phyloP scores from a whole-genome alignment of 2,329 filamentous ascomycete species.

The Neocatenulostroma microsporum region DNA sequence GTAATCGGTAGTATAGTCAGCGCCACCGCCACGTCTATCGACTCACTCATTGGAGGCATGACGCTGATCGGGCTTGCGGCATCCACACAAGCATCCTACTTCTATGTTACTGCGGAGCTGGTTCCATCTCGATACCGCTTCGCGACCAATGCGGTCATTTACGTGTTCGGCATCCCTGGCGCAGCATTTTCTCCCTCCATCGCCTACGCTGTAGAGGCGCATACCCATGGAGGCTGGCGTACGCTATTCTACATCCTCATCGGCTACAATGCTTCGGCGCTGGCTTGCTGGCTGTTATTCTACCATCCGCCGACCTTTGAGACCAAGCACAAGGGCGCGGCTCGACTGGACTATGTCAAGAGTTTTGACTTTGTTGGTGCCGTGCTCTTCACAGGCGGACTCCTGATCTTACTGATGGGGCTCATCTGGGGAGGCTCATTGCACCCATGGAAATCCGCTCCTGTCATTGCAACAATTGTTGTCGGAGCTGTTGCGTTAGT shows the following conservation, averaged over 20 bases:
- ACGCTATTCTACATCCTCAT: constrained; percentile 23
- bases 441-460: constrained; percentile 23
- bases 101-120: constrained; percentile 32
- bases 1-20: constrained; percentile 32
- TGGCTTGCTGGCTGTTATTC: constrained; percentile 26
- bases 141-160: no score
- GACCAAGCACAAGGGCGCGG: no score
- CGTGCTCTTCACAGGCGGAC: constrained; percentile 18
- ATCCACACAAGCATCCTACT: constrained; percentile 33
- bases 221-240: no score
- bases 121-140: no score
- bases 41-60: constrained; percentile 20
- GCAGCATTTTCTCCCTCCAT: no score
- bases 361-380: constrained; percentile 24
- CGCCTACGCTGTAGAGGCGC: no score
- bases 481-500: constrained; percentile 19
- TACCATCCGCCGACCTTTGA: constrained; percentile 29
- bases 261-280: constrained; percentile 27
- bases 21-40: constrained; percentile 19
- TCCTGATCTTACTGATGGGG: constrained; percentile 21
- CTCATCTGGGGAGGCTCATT: constrained; percentile 25
- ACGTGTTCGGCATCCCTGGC: no score
- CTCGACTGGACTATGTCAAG: no score
- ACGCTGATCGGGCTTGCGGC: constrained; percentile 33
- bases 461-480: constrained; percentile 24